Conservation (phyloP, 371 early-diverging fungal species). For the Phascolomyces articulosus region DNA sequence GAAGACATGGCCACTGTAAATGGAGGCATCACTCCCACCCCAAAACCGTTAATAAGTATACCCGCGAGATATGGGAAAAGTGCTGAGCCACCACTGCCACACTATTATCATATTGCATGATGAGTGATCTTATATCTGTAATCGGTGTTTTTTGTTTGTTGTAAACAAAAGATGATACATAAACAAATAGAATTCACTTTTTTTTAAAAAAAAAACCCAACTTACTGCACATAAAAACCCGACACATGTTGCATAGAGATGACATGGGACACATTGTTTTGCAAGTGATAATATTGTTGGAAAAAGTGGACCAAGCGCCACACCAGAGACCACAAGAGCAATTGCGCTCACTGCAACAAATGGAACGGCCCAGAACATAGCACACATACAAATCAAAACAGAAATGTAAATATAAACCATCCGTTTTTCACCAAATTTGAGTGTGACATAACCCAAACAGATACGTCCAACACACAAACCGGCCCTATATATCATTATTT, state of each 20-base stretch:
- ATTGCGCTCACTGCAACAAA: conserved; percentile 12
- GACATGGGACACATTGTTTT: conserved; percentile 15
- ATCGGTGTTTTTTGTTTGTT: neutral
- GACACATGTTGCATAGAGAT: conserved; percentile 23
- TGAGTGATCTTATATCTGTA: neutral
- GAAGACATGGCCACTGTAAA: conserved; percentile 19
- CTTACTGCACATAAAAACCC: conserved; percentile 27
- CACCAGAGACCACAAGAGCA: conserved; percentile 20
- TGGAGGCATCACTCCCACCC: conserved; percentile 21
- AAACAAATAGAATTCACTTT: neutral
- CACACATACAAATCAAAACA: conserved; percentile 14
- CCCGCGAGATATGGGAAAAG: conserved; percentile 27
- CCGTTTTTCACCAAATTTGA: conserved; percentile 24
- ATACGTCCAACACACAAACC: conserved; percentile 24
- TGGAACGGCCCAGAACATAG: conserved; percentile 19
- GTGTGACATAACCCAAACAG: conserved; percentile 22
- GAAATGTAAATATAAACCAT: conserved; percentile 25
- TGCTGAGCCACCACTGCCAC: conserved; percentile 28
- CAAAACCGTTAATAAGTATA: conserved; percentile 15
- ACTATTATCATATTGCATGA: neutral
- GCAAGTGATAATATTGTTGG: conserved; percentile 29
- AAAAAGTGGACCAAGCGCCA: conserved; percentile 29
- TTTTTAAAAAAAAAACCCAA: neutral
- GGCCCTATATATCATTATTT: neutral
- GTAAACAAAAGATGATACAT: neutral